phyloP scores from a whole-genome alignment of 805 yeast genomes.

The Phaffomyces thermotolerans region DNA sequence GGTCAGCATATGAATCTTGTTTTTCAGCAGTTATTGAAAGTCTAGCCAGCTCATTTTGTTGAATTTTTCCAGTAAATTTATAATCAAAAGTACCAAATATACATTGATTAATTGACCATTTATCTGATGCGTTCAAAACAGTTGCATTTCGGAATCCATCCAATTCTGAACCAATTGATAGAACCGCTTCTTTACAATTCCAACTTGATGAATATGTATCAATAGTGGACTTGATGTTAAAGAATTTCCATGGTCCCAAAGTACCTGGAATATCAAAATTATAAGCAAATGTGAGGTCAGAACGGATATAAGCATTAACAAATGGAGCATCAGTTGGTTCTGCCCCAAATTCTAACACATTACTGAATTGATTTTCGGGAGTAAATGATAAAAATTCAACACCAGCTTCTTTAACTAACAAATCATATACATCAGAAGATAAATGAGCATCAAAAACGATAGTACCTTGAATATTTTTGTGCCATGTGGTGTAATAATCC shows the following conservation, averaged over 20 bases:
- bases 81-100: neutral
- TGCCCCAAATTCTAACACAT: slow-evolving; percentile 1
- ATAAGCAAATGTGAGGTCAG: neutral
- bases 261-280: slow-evolving; percentile 5
- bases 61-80: neutral
- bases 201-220: slow-evolving; percentile 2
- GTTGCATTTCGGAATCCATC: slow-evolving; percentile 6
- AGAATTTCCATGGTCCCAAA: slow-evolving; percentile 6
- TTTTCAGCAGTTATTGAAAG: neutral
- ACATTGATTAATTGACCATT: neutral
- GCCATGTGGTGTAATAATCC: slow-evolving; percentile 2
- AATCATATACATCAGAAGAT: neutral
- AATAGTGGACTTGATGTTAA: neutral
- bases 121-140: neutral
- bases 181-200: neutral
- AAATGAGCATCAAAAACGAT: slow-evolving; percentile 1
- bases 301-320: neutral
- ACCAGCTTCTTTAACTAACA: neutral
- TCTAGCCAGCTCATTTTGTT: neutral
- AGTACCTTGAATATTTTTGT: slow-evolving; percentile 5
- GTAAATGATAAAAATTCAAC: slow-evolving; percentile 2
- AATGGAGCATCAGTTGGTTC: slow-evolving; percentile 4
- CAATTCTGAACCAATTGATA: slow-evolving; percentile 3
- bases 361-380: slow-evolving; percentile 2
- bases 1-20: neutral